A percentile compares a stretch with the other conserved stretches of the same genome.
Conservation (phyloP, 1,139 yeast genomes). For the Candida dubliniensis region DNA sequence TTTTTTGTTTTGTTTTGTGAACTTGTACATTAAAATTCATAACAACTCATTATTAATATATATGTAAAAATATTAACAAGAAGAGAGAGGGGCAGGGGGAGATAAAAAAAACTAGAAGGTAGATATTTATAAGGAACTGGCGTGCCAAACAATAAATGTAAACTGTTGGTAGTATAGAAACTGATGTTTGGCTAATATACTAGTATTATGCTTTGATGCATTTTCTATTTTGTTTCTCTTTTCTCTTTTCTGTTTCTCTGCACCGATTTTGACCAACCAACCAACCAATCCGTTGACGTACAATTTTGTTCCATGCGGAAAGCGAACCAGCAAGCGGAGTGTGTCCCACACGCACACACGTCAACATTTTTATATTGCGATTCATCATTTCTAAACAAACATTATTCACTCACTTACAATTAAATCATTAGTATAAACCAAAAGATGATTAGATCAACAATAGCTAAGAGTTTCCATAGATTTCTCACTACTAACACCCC, state of each 20-base stretch:
- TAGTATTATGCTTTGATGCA: too few species aligned
- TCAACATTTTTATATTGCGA: neutral
- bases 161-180: too few species aligned
- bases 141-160: too few species aligned
- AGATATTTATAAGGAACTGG: neutral
- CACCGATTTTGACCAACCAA: neutral
- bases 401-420: neutral
- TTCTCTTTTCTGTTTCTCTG: too few species aligned
- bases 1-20: neutral
- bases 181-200: too few species aligned
- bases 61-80: conserved; percentile 7
- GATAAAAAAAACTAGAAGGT: neutral
- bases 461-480: conserved; percentile 10
- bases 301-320: too few species aligned
- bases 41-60: conserved; percentile 3
- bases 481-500: conserved; percentile 6
- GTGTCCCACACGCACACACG: neutral
- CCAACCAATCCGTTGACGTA: neutral
- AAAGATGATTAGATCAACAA: conserved; percentile 8
- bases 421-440: neutral
- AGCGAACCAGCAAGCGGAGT: neutral
- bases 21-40: conserved; percentile 9
- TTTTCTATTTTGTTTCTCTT: too few species aligned
- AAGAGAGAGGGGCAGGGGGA: neutral
- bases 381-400: neutral